These are phyloP conservation scores for Euphorbia lathyris DNA, from an alignment of 345 rosid species.

Conservation along the genomic window DNA sequence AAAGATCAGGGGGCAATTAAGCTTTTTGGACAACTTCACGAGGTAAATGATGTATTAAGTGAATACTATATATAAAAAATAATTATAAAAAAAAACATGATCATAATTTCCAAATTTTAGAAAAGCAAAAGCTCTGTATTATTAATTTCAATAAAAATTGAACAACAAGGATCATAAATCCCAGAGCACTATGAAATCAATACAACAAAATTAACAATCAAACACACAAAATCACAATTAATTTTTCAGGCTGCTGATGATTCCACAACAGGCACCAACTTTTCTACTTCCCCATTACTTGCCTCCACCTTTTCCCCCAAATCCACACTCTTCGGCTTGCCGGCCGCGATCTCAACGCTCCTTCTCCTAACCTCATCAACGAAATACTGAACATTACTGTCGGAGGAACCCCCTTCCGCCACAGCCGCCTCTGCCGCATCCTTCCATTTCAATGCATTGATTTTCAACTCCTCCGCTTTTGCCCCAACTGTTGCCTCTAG, in stretches of 20 bases:
- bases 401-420: conserved; percentile 34
- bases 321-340: background rate
- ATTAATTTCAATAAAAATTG: no score
- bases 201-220: no score
- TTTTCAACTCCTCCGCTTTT: conserved; percentile 53
- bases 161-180: no score
- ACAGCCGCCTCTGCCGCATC: conserved; percentile 61
- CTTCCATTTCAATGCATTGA: conserved; percentile 66
- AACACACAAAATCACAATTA: no score
- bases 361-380: background rate
- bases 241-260: background rate
- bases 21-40: no score
- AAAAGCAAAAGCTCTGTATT: no score
- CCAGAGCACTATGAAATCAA: no score
- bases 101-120: no score
- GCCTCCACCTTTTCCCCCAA: background rate
- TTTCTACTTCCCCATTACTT: background rate
- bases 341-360: background rate
- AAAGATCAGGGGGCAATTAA: no score
- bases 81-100: no score
- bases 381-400: background rate
- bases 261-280: background rate
- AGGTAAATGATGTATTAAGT: no score
- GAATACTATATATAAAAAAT: no score
- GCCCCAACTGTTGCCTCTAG: conserved; percentile 50